Base-by-base conservation (phyloP, 352 stramenopile genomes). In the Phytophthora tubulina region DNA sequence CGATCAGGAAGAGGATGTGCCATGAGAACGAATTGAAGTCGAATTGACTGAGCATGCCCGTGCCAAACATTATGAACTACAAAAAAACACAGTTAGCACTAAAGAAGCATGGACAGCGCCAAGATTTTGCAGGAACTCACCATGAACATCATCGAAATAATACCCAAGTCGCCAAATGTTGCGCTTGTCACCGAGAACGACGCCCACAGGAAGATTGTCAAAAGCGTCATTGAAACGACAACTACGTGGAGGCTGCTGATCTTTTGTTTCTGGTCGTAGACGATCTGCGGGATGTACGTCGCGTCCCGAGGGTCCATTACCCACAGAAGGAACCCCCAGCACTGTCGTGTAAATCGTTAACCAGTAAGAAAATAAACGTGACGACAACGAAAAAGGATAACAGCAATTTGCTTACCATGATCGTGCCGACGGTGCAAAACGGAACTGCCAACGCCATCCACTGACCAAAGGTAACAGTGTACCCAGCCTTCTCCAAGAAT, bases 21-120 rank as follows among this genome's bases (percentile, higher is more conserved):
- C 93, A 98, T 14, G 91, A 97, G 62, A 98, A 97, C 50, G 89
- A 97, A 67, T 98, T 98, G 67, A 98, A 97, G 75, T 98, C 93
- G 33, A 98, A 96, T 75, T 98, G 87, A 48, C 88, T 97, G 7
- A 97, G 78, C 80, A 96, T 96, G 30, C 90, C 91, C 6, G 86
- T 91, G 45, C 90, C 90, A 69, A 97, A 97, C 86, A 96, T 92
- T 46, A 92, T 79, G 50, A 93, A 92, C 89, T 96, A 63, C 7
- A 65, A 41, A 52, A 3, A 59, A 2, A 14, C 63, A 27, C 9
- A 63, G 33, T 73, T 13, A 67, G 60, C 10, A 49, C 21, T 44
- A 10, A 59, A 31, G 8, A 63, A 57, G 46, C 27, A 36, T 30
- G 31, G 32, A 45, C 9, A 54, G 21, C 7, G 10, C 13, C 30